Base-by-base conservation (phyloP, 2,329 filamentous ascomycete genomes). In the Tolypocladium ophioglossoides region DNA sequence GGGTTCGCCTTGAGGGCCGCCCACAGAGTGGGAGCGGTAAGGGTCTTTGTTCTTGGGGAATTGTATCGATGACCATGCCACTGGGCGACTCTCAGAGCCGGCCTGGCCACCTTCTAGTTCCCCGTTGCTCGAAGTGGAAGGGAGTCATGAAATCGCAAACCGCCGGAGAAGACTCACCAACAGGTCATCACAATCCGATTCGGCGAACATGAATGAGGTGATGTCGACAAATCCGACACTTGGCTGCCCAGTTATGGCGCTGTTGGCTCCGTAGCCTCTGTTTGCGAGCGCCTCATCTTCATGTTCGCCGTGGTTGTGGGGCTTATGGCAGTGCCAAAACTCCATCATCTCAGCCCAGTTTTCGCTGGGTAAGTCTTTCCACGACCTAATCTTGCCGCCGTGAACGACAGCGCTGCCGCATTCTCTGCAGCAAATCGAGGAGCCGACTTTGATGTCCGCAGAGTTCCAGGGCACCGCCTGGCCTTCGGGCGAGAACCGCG, bases 311-410 rank as follows among this genome's bases (percentile, higher is more conserved):
- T 83, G 75, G 54, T 83, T 75, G 57, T 84, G 78, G 40, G 95
- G 94, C 70, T 97, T 97, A 70, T 99, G 94, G 65, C 94, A 99
- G 70, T 99, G 95, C 94, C 94, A 99, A 62, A 99, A 95, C 69
- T 99, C 95, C 94, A 99, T 99, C 91, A 99, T 95, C 72, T 99
- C 94, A 0, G 94, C 95, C 94, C 94, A 99, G 64, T 96, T 92
- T 63, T 95, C 91, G 65, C 91, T 96, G 0, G 94, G 94, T 20
- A 99, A 74, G 65, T 99, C 91, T 70, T 92, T 96, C 92, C 94
- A 99, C 39, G 72, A 69, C 40, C 69, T 72, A 9, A 82, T 73
- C 4, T 52, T 61, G 9, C 66, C 71, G 3, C 62, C 53, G 1
- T 62, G 41, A 14, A 82, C 69, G 20, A 82, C 56, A 2, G 52